These are phyloP conservation scores for Ambrosia artemisiifolia DNA, from an alignment of 129 eudicot genomes.

Conservation along the genomic window DNA sequence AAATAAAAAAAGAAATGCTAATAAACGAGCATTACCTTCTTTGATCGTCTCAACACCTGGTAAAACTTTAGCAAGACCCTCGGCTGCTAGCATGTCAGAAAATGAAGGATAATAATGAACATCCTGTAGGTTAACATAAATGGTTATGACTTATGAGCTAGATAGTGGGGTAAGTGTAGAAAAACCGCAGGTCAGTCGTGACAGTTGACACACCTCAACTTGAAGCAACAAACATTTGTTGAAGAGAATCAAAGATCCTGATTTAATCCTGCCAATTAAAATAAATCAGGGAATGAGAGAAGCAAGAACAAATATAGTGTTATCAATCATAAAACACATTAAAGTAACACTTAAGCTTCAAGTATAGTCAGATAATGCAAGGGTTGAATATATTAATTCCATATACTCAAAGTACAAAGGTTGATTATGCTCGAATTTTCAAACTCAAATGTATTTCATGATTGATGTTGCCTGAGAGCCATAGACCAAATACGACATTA, in stretches of 20 bases:
- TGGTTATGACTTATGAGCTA: background rate
- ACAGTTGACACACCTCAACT: conserved; percentile 78
- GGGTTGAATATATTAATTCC: background rate
- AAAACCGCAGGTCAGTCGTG: conserved; percentile 17
- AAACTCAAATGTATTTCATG: background rate
- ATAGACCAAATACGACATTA: background rate
- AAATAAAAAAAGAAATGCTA: background rate
- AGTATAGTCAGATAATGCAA: background rate
- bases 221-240: conserved; percentile 82
- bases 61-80: conserved; percentile 64
- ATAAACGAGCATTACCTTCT: conserved; percentile 51
- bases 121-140: conserved; percentile 40
- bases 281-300: conserved; percentile 16
- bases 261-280: conserved; percentile 44
- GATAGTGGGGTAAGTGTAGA: background rate
- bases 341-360: conserved; percentile 1
- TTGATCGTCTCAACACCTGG: conserved; percentile 70
- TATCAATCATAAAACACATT: background rate
- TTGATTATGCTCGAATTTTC: background rate
- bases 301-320: conserved; percentile 11
- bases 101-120: conserved; percentile 67
- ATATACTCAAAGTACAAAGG: conserved; percentile 4
- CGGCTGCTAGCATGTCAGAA: conserved; percentile 72
- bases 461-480: background rate
- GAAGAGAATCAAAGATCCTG: conserved; percentile 75